phyloP scores from a whole-genome alignment of 441 rosid species.

The Melastoma candidum region DNA sequence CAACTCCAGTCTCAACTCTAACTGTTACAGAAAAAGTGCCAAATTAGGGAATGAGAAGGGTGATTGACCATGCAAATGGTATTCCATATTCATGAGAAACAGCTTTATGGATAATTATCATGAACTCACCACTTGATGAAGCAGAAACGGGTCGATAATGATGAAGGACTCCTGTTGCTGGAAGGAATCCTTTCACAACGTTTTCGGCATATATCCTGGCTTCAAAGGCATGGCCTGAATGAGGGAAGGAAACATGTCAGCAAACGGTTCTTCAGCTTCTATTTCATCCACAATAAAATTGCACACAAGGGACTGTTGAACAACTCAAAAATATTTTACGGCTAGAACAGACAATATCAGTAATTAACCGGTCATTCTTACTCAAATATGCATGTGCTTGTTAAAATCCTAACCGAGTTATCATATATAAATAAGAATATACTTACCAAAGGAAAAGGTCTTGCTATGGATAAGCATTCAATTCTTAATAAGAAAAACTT shows the following conservation, averaged over 20 bases:
- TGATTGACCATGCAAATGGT: background rate
- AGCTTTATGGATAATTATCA: background rate
- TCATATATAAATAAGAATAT: too few species aligned
- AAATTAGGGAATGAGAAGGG: background rate
- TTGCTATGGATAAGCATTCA: background rate
- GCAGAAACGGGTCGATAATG: slow-evolving; percentile 64
- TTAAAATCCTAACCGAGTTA: too few species aligned
- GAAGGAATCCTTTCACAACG: slow-evolving; percentile 88
- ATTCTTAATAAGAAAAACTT: background rate
- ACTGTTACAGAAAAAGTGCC: slow-evolving; percentile 34
- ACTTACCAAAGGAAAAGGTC: too few species aligned
- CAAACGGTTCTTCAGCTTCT: too few species aligned
- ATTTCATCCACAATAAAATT: too few species aligned
- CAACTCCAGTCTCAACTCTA: slow-evolving; percentile 92
- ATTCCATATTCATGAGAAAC: too few species aligned
- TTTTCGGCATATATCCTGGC: slow-evolving; percentile 96
- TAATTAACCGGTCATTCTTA: too few species aligned
- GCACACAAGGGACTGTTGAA: too few species aligned
- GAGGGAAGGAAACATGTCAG: too few species aligned
- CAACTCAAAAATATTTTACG: too few species aligned
- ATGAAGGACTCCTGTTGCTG: slow-evolving; percentile 89
- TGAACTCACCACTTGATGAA: slow-evolving; percentile 57
- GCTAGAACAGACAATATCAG: too few species aligned
- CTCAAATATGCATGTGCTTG: too few species aligned
- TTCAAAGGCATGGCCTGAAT: slow-evolving; percentile 90